A percentile compares a stretch with the other conserved stretches of the same genome.
phyloP scores from a whole-genome alignment of 179 eudicot genomes.

The Beta macrorhiza region DNA sequence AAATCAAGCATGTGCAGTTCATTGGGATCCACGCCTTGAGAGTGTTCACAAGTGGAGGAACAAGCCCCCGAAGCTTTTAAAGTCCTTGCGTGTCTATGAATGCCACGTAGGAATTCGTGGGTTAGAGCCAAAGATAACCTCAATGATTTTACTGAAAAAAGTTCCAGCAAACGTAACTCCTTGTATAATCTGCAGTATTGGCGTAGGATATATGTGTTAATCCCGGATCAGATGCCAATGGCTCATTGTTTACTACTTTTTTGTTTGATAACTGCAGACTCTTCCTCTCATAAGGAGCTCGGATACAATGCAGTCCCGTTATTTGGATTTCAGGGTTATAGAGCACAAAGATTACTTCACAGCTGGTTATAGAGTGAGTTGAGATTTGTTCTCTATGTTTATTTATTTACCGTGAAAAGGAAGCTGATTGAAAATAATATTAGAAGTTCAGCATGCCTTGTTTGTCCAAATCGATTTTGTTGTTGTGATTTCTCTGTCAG shows the following conservation, averaged over 20 bases:
- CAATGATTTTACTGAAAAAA: constrained; percentile 72
- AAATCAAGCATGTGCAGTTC: constrained; percentile 77
- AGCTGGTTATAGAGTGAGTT: constrained; percentile 92
- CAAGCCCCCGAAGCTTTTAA: constrained; percentile 57
- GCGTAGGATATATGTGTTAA: constrained; percentile 12
- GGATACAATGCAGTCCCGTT: constrained; percentile 94
- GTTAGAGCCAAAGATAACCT: constrained; percentile 66
- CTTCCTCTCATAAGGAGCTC: constrained; percentile 74
- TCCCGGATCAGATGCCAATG: neutral
- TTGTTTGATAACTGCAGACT: constrained; percentile 44
- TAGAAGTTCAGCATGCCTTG: constrained; percentile 3
- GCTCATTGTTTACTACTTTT: constrained; percentile 3
- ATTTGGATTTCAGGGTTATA: constrained; percentile 57
- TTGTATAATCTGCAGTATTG: constrained; percentile 12
- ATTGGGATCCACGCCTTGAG: constrained; percentile 96
- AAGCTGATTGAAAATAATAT: constrained; percentile 1
- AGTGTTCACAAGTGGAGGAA: constrained; percentile 70
- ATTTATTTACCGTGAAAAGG: neutral
- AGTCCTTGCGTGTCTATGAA: constrained; percentile 88
- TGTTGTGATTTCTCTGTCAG: constrained; percentile 1
- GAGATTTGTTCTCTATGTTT: constrained; percentile 2
- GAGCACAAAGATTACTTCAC: constrained; percentile 99
- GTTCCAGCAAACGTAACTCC: constrained; percentile 34
- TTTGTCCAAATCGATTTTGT: neutral
- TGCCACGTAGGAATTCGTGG: constrained; percentile 95